Conservation (phyloP, 2,329 filamentous ascomycete genomes). For the Cladosporium sp. region DNA sequence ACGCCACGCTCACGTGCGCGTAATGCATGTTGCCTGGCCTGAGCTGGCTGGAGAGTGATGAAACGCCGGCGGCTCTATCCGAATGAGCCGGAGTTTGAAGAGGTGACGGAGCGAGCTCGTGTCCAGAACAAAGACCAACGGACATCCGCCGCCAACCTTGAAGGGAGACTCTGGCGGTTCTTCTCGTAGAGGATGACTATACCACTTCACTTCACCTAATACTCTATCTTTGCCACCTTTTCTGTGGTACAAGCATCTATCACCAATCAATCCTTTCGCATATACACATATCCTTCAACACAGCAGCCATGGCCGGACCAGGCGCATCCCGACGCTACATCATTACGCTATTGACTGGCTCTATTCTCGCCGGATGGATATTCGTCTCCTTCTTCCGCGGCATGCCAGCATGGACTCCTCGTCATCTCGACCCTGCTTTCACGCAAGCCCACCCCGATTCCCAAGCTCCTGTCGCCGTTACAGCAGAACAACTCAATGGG, state of each 20-base stretch:
- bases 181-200: neutral
- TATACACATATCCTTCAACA: constrained; percentile 2
- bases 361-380: constrained; percentile 58
- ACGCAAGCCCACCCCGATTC: neutral
- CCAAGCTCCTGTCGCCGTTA: neutral
- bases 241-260: constrained; percentile 5
- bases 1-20: constrained; percentile 18
- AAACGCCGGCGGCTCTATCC: constrained; percentile 4
- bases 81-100: constrained; percentile 4
- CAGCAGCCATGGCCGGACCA: constrained; percentile 20
- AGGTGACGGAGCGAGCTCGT: neutral
- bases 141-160: neutral
- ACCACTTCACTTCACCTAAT: constrained; percentile 9
- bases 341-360: constrained; percentile 53
- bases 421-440: constrained; percentile 22
- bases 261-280: neutral
- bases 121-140: neutral
- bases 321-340: constrained; percentile 39
- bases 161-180: neutral
- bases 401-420: constrained; percentile 31
- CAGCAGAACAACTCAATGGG: constrained; percentile 41
- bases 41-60: constrained; percentile 1
- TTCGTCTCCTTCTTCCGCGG: constrained; percentile 60
- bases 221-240: neutral
- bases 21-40: constrained; percentile 17